Base-by-base conservation (phyloP, 495 filamentous ascomycete genomes). In the Aeminium ludgeri region DNA sequence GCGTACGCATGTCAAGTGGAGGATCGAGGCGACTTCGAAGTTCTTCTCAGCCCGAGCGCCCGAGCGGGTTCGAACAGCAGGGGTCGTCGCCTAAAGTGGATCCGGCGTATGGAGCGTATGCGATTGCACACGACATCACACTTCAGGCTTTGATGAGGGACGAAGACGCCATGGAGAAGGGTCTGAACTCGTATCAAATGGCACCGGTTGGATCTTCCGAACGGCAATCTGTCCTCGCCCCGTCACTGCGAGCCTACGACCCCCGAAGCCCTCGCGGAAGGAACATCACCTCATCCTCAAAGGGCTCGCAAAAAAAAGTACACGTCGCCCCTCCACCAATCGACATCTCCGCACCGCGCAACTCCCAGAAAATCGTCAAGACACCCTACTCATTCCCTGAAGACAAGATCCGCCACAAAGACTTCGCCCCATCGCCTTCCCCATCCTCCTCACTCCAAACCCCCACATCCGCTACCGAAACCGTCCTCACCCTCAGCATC, bases 101-200 rank as follows among this genome's bases (percentile, higher is more conserved):
- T 17, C 50, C 43, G 16, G 47, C 50, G 7, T 38, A 50, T 8
- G 40, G 43, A 10, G 52, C 44, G 11, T 51, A 55, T 27, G 45
- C 45, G 5, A 52, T 55, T 10, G 49, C 44, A 8, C 52, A 52
- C 23, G 50, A 47, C 23, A 55, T 55, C 32, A 55, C 52, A 3
- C 39, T 55, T 28, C 38, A 44, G 25, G 50, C 52, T 1, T 29
- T 55, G 30, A 48, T 55, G 38, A 32, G 43, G 33, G 44, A 55
- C 31, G 52, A 52, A 20, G 20, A 36, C 10, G 36, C 25, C 1
- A 19, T 52, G 3, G 38, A 43, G 20, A 2, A 23, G 18, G 42
- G 38, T 23, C 34, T 46, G 30, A 25, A 51, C 10, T 39, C 34
- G 16, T 51, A 43, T 20, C 30, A 38, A 11, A 38, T 46, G 17